Evolutionary conservation across 495 filamentous ascomycete species (phyloP).

Genomic region (Aspergillus saccharolyticus): DNA sequence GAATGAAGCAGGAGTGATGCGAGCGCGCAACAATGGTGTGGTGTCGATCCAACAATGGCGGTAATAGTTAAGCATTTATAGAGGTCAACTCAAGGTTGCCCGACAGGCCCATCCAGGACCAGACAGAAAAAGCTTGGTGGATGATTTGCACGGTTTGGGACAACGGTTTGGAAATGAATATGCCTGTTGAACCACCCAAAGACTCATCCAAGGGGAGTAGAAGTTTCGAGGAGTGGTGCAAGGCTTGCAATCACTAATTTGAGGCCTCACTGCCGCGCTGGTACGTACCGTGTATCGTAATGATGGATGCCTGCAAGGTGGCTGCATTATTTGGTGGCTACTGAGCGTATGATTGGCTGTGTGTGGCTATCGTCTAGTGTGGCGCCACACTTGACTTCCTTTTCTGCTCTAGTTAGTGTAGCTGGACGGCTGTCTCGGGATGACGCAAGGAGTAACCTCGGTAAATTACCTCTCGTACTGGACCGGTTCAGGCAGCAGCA

Average conservation of each 20-base stretch:
- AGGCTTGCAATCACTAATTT: background rate
- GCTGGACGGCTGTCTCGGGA: background rate
- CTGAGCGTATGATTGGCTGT: background rate
- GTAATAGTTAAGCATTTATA: background rate
- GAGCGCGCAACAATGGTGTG: background rate
- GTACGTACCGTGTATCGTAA: background rate
- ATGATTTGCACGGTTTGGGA: background rate
- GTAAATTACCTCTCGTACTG: background rate
- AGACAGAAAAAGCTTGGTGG: background rate
- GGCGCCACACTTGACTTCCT: conserved; percentile 1
- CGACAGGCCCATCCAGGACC: background rate
- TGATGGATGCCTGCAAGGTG: conserved; percentile 14
- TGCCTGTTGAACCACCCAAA: background rate
- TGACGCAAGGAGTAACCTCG: background rate
- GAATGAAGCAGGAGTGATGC: conserved; percentile 1
- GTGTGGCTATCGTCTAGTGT: background rate
- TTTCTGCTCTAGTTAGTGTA: background rate
- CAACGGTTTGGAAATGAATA: background rate
- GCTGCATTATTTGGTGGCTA: conserved; percentile 1
- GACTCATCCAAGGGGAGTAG: background rate
- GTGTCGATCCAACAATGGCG: background rate
- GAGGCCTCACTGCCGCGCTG: background rate
- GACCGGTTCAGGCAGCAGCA: conserved; percentile 14
- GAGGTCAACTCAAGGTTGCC: background rate
- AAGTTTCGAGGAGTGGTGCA: background rate